Evolutionary conservation across 176 grass and related monocot genomes (phyloP).

Genomic region (Thalia dealbata): DNA sequence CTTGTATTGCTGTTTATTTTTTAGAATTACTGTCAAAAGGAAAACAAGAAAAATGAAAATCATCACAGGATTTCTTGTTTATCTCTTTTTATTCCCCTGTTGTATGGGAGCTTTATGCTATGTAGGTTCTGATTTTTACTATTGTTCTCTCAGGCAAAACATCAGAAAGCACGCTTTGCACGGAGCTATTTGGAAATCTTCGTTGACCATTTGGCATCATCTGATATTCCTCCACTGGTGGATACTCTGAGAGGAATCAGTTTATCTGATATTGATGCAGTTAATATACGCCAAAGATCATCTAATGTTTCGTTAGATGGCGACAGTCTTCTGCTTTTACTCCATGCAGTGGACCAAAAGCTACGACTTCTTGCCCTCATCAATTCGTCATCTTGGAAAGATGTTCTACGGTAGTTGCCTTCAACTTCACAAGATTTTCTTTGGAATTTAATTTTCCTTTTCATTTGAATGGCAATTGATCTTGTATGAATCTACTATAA

Average conservation of each 20-base stretch:
- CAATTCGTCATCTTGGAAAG: conserved; percentile 12
- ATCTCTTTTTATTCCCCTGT: neutral
- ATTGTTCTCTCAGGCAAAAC: conserved; percentile 5
- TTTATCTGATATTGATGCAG: conserved; percentile 13
- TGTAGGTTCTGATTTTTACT: neutral
- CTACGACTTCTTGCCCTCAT: conserved; percentile 6
- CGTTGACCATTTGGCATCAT: neutral
- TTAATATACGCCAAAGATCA: conserved; percentile 9
- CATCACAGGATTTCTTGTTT: neutral
- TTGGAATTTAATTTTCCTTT: neutral
- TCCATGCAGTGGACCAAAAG: conserved; percentile 11
- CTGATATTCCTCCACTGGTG: conserved; percentile 15
- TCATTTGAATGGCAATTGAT: neutral
- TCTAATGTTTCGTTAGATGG: conserved; percentile 13
- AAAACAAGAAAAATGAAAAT: neutral
- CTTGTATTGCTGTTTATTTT: neutral
- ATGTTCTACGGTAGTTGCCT: conserved; percentile 10
- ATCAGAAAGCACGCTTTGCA: conserved; percentile 3
- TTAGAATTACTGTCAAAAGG: neutral
- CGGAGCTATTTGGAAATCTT: conserved; percentile 8
- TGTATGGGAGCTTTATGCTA: neutral
- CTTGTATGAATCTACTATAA: neutral
- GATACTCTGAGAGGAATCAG: neutral
- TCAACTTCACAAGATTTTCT: neutral
- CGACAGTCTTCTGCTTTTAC: conserved; percentile 9